Evolutionary conservation across 2,329 filamentous ascomycete species (phyloP).

Genomic region (Byssoonygena ceratinophila): DNA sequence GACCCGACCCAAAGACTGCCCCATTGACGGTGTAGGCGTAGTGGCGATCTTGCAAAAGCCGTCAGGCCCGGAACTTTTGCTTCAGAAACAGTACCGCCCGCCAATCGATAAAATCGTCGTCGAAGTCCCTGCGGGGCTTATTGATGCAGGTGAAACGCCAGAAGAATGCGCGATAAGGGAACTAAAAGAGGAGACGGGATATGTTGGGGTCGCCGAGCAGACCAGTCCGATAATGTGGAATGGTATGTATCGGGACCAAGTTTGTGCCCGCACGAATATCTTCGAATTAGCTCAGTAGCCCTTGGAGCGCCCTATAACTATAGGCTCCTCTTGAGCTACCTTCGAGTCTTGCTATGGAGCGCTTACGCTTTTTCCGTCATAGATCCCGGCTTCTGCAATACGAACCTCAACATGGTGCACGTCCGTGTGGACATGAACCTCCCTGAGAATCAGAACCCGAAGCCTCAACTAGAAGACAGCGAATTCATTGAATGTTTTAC

Average conservation of each 20-base stretch:
- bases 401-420: conserved; percentile 51
- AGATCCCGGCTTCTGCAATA: conserved; percentile 43
- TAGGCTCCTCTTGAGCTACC: neutral
- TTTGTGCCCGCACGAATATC: neutral
- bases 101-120: conserved; percentile 49
- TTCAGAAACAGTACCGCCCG: conserved; percentile 52
- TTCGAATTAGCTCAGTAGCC: too few relatives aligned
- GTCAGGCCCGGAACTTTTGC: conserved; percentile 41
- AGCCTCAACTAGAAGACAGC: conserved; percentile 62
- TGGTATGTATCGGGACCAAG: conserved; percentile 26
- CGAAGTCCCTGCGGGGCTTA: conserved; percentile 51
- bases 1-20: conserved; percentile 43
- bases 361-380: neutral
- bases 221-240: conserved; percentile 38
- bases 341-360: neutral
- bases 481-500: conserved; percentile 76
- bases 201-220: conserved; percentile 41
- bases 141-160: conserved; percentile 48
- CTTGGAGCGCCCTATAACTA: too few relatives aligned
- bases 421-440: conserved; percentile 59
- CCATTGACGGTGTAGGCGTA: conserved; percentile 48
- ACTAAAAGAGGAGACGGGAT: conserved; percentile 53
- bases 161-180: conserved; percentile 48
- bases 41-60: conserved; percentile 48
- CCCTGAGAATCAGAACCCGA: conserved; percentile 57